phyloP scores from a whole-genome alignment of 306 rosid genomes.

The Trifolium fragiferum region DNA sequence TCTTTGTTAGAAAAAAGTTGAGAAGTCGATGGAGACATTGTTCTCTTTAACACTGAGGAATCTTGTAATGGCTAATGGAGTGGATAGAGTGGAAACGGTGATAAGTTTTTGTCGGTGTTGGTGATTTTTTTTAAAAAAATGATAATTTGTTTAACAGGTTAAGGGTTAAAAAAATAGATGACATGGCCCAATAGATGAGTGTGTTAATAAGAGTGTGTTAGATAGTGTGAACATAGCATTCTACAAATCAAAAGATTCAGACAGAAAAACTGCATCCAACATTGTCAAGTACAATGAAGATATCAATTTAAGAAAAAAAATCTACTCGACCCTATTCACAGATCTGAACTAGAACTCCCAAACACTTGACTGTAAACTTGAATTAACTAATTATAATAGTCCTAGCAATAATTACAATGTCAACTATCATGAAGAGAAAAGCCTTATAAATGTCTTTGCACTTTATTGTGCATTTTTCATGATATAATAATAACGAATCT shows the following conservation, averaged over 20 bases:
- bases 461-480: slow-evolving; percentile 1
- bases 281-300: slow-evolving; percentile 21
- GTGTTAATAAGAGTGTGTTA: too few relatives aligned
- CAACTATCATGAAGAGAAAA: slow-evolving; percentile 20
- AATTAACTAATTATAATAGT: slow-evolving; percentile 18
- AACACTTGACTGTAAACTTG: slow-evolving; percentile 17
- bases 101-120: too few relatives aligned
- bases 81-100: too few relatives aligned
- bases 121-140: too few relatives aligned
- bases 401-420: neutral
- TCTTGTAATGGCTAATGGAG: too few relatives aligned
- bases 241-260: slow-evolving; percentile 17
- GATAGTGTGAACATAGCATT: neutral
- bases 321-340: neutral
- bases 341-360: slow-evolving; percentile 17
- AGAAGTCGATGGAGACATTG: too few relatives aligned
- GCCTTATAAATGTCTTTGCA: slow-evolving; percentile 14
- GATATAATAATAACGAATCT: slow-evolving; percentile 35
- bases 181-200: too few relatives aligned
- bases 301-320: slow-evolving; percentile 27
- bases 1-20: too few relatives aligned
- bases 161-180: too few relatives aligned
- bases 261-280: slow-evolving; percentile 11
- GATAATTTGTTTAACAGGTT: too few relatives aligned
- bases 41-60: too few relatives aligned